Conservation (phyloP, 2,329 filamentous ascomycete genomes). For the Cytospora piceae region DNA sequence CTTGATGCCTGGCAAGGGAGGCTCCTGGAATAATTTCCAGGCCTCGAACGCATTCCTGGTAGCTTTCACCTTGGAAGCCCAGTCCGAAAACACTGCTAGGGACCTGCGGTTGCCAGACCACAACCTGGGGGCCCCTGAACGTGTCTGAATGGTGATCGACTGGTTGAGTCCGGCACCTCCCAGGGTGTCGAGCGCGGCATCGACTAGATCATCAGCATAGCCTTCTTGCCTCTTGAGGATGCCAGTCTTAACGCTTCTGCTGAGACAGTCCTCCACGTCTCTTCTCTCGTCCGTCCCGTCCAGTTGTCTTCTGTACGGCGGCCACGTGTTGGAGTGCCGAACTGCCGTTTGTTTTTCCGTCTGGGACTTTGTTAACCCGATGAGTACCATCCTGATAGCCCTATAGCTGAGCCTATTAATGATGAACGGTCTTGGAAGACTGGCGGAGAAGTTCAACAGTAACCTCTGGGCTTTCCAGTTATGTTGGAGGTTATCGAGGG, state of each 20-base stretch:
- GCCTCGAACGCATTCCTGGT: constrained; percentile 66
- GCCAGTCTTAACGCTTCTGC: constrained; percentile 57
- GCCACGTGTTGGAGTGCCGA: constrained; percentile 59
- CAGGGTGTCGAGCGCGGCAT: constrained; percentile 54
- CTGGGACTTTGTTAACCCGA: constrained; percentile 56
- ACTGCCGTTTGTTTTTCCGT: constrained; percentile 53
- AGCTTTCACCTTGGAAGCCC: constrained; percentile 61
- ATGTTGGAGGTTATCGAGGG: constrained; percentile 44
- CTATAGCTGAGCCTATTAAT: constrained; percentile 56
- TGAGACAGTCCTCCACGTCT: constrained; percentile 55
- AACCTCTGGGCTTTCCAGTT: constrained; percentile 63
- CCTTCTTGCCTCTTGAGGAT: constrained; percentile 60
- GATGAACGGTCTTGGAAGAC: constrained; percentile 52
- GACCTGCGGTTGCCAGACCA: constrained; percentile 37
- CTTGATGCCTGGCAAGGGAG: constrained; percentile 39
- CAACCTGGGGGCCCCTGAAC: constrained; percentile 42
- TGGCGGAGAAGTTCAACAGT: constrained; percentile 56
- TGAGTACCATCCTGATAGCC: constrained; percentile 57
- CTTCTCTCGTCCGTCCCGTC: constrained; percentile 63
- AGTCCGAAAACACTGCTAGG: constrained; percentile 45
- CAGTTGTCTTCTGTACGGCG: constrained; percentile 60
- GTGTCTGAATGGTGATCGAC: constrained; percentile 61
- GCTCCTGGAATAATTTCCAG: constrained; percentile 55
- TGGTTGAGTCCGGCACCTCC: constrained; percentile 56
- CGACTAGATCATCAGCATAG: constrained; percentile 51